Conservation (phyloP, 306 rosid species). For the Quillaja saponaria region DNA sequence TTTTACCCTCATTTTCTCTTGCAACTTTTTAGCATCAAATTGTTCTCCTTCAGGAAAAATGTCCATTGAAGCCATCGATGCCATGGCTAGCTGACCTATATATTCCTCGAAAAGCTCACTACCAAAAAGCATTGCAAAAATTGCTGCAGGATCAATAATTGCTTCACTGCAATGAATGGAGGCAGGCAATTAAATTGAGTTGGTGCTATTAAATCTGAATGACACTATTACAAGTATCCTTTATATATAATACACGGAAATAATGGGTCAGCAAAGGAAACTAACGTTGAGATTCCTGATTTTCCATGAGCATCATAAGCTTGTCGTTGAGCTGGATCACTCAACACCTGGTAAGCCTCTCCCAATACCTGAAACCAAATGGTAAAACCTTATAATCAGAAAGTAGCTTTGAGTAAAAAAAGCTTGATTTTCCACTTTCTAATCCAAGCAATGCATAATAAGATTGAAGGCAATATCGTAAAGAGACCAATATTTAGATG, state of each 20-base stretch:
- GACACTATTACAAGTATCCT: no score
- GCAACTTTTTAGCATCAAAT: slow-evolving; percentile 78
- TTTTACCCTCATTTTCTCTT: slow-evolving; percentile 90
- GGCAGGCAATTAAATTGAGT: slow-evolving; percentile 15
- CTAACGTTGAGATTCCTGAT: slow-evolving; percentile 95
- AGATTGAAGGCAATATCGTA: neutral
- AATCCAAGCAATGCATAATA: slow-evolving; percentile 9
- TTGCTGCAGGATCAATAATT: slow-evolving; percentile 97
- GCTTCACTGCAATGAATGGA: slow-evolving; percentile 61
- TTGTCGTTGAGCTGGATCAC: slow-evolving; percentile 86
- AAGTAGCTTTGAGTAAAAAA: slow-evolving; percentile 16
- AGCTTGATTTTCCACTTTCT: neutral
- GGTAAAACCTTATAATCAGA: slow-evolving; percentile 6
- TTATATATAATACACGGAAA: no score
- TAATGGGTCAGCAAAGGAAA: no score
- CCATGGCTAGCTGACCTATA: slow-evolving; percentile 97
- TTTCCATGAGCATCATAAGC: slow-evolving; percentile 89
- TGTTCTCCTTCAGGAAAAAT: slow-evolving; percentile 87
- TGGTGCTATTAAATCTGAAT: no score
- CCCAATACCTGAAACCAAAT: slow-evolving; percentile 74
- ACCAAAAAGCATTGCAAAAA: slow-evolving; percentile 98
- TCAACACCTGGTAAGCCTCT: slow-evolving; percentile 95
- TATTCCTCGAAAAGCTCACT: slow-evolving; percentile 98
- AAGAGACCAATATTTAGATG: neutral
- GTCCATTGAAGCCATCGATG: slow-evolving; percentile 94